These are phyloP conservation scores for Nemania abortiva DNA, from an alignment of 2,329 filamentous ascomycete species.

Conservation along the genomic window DNA sequence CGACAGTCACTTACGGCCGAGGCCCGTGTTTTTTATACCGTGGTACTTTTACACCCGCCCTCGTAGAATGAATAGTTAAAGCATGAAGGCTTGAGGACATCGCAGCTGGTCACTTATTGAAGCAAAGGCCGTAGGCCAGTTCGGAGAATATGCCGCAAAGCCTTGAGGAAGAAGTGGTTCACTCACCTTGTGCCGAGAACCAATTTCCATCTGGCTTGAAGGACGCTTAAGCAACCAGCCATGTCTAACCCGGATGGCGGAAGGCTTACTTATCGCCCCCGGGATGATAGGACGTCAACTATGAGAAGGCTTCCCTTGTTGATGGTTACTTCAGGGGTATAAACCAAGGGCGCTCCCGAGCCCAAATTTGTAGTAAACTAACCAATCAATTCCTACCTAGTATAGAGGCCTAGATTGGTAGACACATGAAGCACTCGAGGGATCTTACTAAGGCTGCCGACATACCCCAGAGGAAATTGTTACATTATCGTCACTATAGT, in stretches of 20 bases:
- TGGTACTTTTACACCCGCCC: conserved; percentile 54
- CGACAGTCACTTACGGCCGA: conserved; percentile 23
- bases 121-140: conserved; percentile 58
- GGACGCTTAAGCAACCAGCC: too few species aligned
- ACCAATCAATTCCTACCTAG: too few species aligned
- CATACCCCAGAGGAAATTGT: too few species aligned
- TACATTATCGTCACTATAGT: too few species aligned
- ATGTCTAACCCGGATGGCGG: background rate
- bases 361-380: too few species aligned
- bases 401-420: too few species aligned
- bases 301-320: too few species aligned
- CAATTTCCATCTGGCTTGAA: conserved; percentile 45
- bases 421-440: too few species aligned
- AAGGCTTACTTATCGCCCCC: background rate
- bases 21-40: conserved; percentile 44
- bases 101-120: conserved; percentile 61
- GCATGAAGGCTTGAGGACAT: conserved; percentile 58
- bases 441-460: too few species aligned
- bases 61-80: conserved; percentile 59
- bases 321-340: too few species aligned
- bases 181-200: conserved; percentile 48
- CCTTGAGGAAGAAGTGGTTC: background rate
- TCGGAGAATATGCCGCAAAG: conserved; percentile 8
- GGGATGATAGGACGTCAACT: background rate
- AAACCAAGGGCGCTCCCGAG: too few species aligned